Evolutionary conservation across 2,329 filamentous ascomycete species (phyloP).

Genomic region (Diaporthe humulicola): DNA sequence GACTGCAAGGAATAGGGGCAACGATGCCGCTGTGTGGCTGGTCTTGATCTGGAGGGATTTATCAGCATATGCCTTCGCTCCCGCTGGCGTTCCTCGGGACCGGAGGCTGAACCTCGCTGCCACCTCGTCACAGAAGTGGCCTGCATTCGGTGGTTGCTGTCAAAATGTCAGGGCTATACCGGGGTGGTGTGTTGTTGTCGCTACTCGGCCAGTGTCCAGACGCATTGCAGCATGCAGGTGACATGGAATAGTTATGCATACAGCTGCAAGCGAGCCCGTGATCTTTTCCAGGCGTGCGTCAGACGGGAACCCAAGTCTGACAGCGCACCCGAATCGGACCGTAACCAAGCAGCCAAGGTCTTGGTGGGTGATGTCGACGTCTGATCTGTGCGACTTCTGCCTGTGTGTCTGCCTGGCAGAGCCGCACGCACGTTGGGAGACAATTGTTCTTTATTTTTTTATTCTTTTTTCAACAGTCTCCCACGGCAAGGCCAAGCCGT

Average conservation of each 20-base stretch:
- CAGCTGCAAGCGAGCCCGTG: conserved; percentile 25
- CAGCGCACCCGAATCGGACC: neutral
- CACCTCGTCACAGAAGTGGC: neutral
- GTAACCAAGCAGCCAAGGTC: neutral
- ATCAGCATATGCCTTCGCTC: neutral
- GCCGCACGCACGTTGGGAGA: conserved; percentile 21
- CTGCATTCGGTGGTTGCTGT: neutral
- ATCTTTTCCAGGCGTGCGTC: conserved; percentile 6
- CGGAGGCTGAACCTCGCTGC: neutral
- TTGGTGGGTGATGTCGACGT: neutral
- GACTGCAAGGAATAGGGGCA: conserved; percentile 1
- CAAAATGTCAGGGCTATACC: neutral
- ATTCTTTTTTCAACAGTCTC: neutral
- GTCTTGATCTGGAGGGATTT: neutral
- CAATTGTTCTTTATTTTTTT: neutral
- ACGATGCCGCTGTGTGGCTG: neutral
- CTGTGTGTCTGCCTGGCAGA: conserved; percentile 14
- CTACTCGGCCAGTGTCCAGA: neutral
- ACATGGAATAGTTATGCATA: neutral
- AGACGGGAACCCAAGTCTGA: neutral
- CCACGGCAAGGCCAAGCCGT: neutral
- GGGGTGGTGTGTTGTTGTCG: neutral
- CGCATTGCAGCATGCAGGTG: conserved; percentile 8
- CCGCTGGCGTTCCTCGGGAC: neutral
- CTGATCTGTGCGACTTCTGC: conserved; percentile 14